Evolutionary conservation across 2,329 filamentous ascomycete species (phyloP).

Genomic region (Balansia obtecta): DNA sequence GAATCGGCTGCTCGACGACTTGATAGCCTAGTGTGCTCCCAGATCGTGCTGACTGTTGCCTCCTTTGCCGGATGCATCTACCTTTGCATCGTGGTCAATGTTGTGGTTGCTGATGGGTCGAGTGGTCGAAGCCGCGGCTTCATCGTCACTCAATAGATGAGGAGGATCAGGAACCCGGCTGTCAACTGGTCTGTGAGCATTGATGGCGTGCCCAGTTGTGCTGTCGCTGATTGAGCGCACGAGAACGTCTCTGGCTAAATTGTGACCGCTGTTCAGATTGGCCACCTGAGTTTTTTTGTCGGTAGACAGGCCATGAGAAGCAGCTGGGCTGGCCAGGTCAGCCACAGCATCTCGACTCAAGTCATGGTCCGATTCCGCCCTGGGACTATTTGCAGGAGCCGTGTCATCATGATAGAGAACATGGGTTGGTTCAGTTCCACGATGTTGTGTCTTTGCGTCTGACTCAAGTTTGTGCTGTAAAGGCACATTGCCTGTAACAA

Average conservation of each 20-base stretch:
- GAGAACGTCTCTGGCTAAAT: constrained; percentile 3
- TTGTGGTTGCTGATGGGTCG: not conserved
- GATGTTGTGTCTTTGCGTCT: constrained; percentile 2
- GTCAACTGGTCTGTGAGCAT: constrained; percentile 1
- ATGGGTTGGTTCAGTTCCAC: constrained; percentile 2
- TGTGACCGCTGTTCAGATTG: constrained; percentile 1
- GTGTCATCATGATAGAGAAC: constrained; percentile 6
- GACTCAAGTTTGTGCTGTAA: constrained; percentile 6
- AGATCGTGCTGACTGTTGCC: not conserved
- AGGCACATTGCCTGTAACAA: not conserved
- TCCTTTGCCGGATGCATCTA: not conserved
- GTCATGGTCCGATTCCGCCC: constrained; percentile 2
- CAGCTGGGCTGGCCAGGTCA: not conserved
- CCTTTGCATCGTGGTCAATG: constrained; percentile 1
- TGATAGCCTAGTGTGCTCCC: not conserved
- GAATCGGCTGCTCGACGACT: not conserved
- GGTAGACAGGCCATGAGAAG: constrained; percentile 2
- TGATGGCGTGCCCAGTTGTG: constrained; percentile 4
- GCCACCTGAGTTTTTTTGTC: not conserved
- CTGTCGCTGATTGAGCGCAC: not conserved
- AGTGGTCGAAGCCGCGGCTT: not conserved
- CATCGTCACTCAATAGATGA: constrained; percentile 7
- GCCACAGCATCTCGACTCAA: constrained; percentile 6
- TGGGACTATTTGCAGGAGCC: not conserved
- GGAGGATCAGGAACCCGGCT: not conserved